Evolutionary conservation across 192 early-diverging fungal genomes (phyloP).

Genomic region (Backusella luteola): DNA sequence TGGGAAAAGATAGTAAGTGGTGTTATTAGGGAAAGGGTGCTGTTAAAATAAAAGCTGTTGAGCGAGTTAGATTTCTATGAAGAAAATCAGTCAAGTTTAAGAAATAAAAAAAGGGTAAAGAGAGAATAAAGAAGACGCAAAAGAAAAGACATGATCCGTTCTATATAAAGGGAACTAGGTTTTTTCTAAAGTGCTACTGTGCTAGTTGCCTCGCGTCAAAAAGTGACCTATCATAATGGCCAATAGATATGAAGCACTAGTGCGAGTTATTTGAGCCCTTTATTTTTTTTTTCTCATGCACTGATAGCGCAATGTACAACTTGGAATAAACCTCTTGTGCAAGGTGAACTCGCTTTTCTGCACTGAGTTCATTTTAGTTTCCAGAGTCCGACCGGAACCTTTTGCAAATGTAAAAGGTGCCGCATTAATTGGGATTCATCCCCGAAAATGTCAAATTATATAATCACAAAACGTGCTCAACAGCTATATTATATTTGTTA

Average conservation of each 20-base stretch:
- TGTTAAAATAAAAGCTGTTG: background rate
- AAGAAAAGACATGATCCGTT: background rate
- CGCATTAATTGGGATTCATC: background rate
- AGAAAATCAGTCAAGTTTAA: background rate
- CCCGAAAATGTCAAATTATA: background rate
- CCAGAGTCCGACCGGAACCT: background rate
- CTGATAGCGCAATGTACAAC: slow-evolving; percentile 1
- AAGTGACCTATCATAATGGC: background rate
- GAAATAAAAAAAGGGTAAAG: background rate
- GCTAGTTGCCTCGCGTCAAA: slow-evolving; percentile 5
- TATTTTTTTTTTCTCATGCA: slow-evolving; percentile 3
- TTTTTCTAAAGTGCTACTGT: background rate
- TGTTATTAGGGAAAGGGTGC: background rate
- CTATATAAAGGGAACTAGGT: background rate
- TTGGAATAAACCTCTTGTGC: background rate
- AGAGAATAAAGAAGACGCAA: background rate
- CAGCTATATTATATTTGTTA: background rate
- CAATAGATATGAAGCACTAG: background rate
- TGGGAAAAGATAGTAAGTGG: background rate
- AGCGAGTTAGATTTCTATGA: background rate
- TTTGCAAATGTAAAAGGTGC: background rate
- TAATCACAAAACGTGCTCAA: background rate
- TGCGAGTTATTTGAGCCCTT: background rate
- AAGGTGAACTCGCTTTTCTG: background rate
- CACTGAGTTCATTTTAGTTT: background rate